These are phyloP conservation scores for Micractinium sp. DNA, from an alignment of 139 green algal species.

Conservation along the genomic window DNA sequence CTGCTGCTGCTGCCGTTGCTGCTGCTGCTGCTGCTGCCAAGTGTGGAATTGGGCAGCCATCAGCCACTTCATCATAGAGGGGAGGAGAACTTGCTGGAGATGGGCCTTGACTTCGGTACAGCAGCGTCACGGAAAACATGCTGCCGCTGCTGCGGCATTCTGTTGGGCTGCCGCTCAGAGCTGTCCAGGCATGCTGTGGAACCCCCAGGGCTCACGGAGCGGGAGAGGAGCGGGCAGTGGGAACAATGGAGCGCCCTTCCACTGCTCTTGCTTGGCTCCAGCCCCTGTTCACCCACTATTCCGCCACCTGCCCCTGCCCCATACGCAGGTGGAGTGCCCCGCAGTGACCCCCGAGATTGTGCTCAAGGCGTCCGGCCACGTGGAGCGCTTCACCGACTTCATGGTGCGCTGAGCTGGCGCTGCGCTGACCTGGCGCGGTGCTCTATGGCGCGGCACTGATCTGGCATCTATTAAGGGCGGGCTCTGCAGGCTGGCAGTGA, in stretches of 20 bases:
- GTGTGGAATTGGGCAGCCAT: too few relatives aligned
- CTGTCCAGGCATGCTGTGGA: too few relatives aligned
- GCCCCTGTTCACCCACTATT: too few relatives aligned
- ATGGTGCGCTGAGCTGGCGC: conserved; percentile 1
- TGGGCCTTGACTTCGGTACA: too few relatives aligned
- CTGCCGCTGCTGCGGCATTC: neutral
- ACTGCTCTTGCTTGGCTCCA: too few relatives aligned
- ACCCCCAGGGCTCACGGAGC: too few relatives aligned
- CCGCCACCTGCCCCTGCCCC: neutral
- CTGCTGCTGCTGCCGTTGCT: neutral
- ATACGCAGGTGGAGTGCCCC: conserved; percentile 90
- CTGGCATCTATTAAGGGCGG: neutral
- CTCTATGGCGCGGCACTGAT: neutral
- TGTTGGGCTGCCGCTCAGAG: too few relatives aligned
- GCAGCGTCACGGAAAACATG: neutral
- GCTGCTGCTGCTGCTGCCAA: neutral
- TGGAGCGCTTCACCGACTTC: conserved; percentile 77
- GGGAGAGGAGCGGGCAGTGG: too few relatives aligned
- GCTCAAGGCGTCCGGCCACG: conserved; percentile 94
- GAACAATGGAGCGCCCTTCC: too few relatives aligned
- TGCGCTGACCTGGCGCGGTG: neutral
- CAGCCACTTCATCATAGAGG: too few relatives aligned
- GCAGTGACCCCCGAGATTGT: conserved; percentile 96
- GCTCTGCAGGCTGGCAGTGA: too few relatives aligned
- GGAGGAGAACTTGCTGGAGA: too few relatives aligned